These are phyloP conservation scores for Scenedesmus sp. DNA, from an alignment of 163 green algal species.

Conservation along the genomic window DNA sequence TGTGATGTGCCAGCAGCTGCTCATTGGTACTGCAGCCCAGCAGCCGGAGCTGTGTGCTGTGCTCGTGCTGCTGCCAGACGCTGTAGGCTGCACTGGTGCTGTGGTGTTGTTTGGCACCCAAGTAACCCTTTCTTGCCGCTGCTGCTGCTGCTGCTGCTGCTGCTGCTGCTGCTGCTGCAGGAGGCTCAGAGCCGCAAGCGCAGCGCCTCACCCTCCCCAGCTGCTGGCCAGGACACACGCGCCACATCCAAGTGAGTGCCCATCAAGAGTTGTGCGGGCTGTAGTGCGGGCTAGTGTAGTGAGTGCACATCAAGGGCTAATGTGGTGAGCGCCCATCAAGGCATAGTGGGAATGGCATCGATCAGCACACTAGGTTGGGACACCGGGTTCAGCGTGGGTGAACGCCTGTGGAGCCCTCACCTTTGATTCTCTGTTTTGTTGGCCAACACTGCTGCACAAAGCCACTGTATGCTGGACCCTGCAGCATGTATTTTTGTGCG, in stretches of 20 bases:
- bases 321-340: neutral
- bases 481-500: neutral
- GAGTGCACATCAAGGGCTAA: neutral
- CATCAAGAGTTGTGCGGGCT: neutral
- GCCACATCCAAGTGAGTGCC: slow-evolving; percentile 15
- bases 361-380: no score
- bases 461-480: no score
- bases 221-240: neutral
- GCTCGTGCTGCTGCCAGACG: neutral
- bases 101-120: neutral
- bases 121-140: neutral
- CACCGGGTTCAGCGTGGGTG: no score
- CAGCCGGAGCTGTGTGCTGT: neutral
- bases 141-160: slow-evolving; percentile 20
- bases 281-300: no score
- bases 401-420: no score
- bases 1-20: neutral
- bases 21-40: neutral
- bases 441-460: neutral
- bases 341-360: no score
- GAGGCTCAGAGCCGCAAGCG: slow-evolving; percentile 12
- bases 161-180: slow-evolving; percentile 33
- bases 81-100: neutral
- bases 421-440: neutral
- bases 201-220: neutral